These are phyloP conservation scores for Asparagopsis taxiformis DNA, from an alignment of 31 red algal genomes.

Conservation along the genomic window DNA sequence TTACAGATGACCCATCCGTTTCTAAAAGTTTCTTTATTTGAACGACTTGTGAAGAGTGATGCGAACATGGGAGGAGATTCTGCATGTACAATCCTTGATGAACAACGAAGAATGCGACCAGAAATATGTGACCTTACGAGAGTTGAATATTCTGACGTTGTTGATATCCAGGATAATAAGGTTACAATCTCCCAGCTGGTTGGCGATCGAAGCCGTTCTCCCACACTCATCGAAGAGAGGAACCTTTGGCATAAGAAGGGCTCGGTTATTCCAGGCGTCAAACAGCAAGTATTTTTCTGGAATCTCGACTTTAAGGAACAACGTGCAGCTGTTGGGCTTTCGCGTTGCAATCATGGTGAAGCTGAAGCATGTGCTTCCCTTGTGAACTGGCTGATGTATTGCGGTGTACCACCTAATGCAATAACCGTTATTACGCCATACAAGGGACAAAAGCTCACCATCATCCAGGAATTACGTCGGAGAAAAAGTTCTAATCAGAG, in stretches of 20 bases:
- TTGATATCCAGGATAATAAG: constrained; percentile 51
- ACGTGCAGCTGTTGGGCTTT: constrained; percentile 38
- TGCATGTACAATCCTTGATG: constrained; percentile 35
- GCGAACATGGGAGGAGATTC: too few species aligned
- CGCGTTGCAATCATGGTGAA: constrained; percentile 31
- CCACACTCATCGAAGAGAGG: background rate
- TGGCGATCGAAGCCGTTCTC: constrained; percentile 7
- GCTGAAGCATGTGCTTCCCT: constrained; percentile 31
- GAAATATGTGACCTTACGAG: constrained; percentile 49
- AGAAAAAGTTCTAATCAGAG: background rate
- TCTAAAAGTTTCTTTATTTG: constrained; percentile 52
- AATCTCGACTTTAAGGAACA: constrained; percentile 25
- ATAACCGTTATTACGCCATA: constrained; percentile 60
- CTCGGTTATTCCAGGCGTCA: constrained; percentile 25
- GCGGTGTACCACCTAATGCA: constrained; percentile 23
- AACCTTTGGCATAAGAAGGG: constrained; percentile 26
- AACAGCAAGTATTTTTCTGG: constrained; percentile 40
- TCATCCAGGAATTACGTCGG: constrained; percentile 5
- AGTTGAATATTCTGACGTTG: constrained; percentile 53
- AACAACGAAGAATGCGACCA: constrained; percentile 42
- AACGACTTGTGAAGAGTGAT: constrained; percentile 42
- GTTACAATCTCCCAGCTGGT: constrained; percentile 35
- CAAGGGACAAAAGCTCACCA: constrained; percentile 61
- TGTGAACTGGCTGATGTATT: constrained; percentile 26
- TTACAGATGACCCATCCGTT: constrained; percentile 12